Base-by-base conservation (phyloP, 371 early-diverging fungal species). In the Coemansia sp. region DNA sequence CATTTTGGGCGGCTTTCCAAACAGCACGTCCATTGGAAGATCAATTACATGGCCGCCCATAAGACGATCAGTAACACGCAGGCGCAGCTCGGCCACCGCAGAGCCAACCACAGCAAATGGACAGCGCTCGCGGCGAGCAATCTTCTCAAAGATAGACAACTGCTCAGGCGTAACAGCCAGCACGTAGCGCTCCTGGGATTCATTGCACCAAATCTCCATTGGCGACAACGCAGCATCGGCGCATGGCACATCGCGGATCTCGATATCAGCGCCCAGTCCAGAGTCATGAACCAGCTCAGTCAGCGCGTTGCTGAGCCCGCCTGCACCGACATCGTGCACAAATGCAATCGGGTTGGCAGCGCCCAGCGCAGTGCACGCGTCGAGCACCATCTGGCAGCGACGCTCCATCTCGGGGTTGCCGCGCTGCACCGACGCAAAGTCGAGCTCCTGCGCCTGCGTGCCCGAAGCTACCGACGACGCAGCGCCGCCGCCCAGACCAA, bases 201-300 rank as follows among this genome's bases (percentile, higher is more conserved):
- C 98, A 61, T 98, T 98, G 83, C 97, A 98, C 98, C 98, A 98
- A 59, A 98, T 94, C 71, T 95, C 97, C 98, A 98, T 96, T 31
- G 98, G 98, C 34, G 93, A 93, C 90, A 98, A 88, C 66, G 88
- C 82, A 18, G 88, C 85, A 69, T 98, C 98, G 69, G 92, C 95
- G 64, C 86, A 86, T 27, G 90, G 94, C 40, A 98, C 87, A 45
- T 88, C 85, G 52, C 97, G 92, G 27, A 98, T 80, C 79, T 95
- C 90, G 68, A 98, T 90, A 13, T 80, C 74, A 42, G 96, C 97
- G 68, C 98, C 98, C 18, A 93, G 85, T 54, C 88, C 89, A 66
- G 90, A 84, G 79, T 97, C 98, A 77, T 97, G 94, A 7, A 98
- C 98, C 65, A 98, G 88, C 83, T 98, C 98, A 22, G 98, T 94